Percentiles rank a stretch among this genome's conserved stretches.
Evolutionary conservation across 2,329 filamentous ascomycete species (phyloP).

Genomic region (Cercospora brassicicola): DNA sequence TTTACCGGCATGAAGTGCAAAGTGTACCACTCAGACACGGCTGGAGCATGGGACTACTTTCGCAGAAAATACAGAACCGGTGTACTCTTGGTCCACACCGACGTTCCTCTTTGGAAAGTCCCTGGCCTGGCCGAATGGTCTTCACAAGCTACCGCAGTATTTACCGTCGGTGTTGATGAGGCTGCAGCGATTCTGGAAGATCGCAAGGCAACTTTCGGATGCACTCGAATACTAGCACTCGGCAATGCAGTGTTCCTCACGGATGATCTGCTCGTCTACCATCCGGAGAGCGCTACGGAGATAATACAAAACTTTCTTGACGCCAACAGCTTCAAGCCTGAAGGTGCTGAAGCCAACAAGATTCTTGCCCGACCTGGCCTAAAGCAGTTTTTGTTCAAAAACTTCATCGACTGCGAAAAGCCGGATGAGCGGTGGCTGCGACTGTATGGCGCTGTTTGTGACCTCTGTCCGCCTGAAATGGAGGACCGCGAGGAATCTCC

Average conservation of each 20-base stretch:
- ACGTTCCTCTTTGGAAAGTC: constrained; percentile 39
- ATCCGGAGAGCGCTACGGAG: constrained; percentile 40
- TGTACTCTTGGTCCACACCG: constrained; percentile 36
- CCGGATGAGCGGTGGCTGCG: constrained; percentile 18
- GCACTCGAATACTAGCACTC: constrained; percentile 40
- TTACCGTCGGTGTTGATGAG: constrained; percentile 39
- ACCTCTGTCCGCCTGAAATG: constrained; percentile 31
- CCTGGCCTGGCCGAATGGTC: constrained; percentile 40
- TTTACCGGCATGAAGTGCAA: constrained; percentile 28
- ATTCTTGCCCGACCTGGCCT: constrained; percentile 35
- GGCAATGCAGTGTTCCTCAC: constrained; percentile 47
- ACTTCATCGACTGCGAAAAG: constrained; percentile 15
- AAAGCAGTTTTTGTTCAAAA: constrained; percentile 30
- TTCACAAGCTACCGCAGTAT: constrained; percentile 31
- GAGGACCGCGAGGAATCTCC: constrained; percentile 22
- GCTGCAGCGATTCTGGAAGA: constrained; percentile 20
- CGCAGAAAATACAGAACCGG: constrained; percentile 13
- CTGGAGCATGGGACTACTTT: constrained; percentile 35
- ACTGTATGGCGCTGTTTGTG: constrained; percentile 30
- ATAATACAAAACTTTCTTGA: constrained; percentile 42
- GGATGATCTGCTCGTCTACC: constrained; percentile 45
- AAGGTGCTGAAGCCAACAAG: constrained; percentile 28
- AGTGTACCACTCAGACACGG: constrained; percentile 29
- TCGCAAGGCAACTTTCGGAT: constrained; percentile 22
- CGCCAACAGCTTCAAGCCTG: constrained; percentile 34